Conservation (phyloP, 345 rosid genomes). For the Citrus cavaleriei region DNA sequence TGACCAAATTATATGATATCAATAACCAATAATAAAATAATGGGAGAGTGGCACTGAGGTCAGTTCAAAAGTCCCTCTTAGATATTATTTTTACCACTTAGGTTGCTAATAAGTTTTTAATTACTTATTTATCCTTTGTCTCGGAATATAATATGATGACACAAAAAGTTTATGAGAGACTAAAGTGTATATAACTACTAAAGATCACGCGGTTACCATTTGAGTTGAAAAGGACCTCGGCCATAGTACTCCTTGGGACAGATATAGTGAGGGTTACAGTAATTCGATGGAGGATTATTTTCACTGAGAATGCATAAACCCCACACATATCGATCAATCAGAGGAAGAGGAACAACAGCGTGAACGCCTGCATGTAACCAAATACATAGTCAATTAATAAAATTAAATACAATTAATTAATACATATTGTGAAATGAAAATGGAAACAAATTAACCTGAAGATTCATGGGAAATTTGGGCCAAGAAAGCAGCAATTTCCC, state of each 20-base stretch:
- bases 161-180: too few species aligned
- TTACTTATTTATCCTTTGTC: too few species aligned
- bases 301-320: conserved; percentile 56
- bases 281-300: conserved; percentile 35
- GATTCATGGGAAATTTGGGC: conserved; percentile 67
- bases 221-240: conserved; percentile 60
- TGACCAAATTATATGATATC: too few species aligned
- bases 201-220: conserved; percentile 25
- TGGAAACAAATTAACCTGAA: conserved; percentile 19
- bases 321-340: conserved; percentile 19
- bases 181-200: too few species aligned
- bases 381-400: not conserved
- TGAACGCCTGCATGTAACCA: conserved; percentile 13
- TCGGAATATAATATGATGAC: too few species aligned
- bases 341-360: conserved; percentile 44
- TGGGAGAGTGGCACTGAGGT: too few species aligned
- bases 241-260: conserved; percentile 64
- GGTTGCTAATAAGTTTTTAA: too few species aligned
- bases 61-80: too few species aligned
- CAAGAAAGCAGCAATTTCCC: conserved; percentile 50
- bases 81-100: too few species aligned
- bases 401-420: not conserved
- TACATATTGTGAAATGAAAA: not conserved
- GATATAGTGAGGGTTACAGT: conserved; percentile 40
- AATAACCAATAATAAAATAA: too few species aligned